Conservation (phyloP, 2,329 filamentous ascomycete genomes). For the Exophiala sp. region DNA sequence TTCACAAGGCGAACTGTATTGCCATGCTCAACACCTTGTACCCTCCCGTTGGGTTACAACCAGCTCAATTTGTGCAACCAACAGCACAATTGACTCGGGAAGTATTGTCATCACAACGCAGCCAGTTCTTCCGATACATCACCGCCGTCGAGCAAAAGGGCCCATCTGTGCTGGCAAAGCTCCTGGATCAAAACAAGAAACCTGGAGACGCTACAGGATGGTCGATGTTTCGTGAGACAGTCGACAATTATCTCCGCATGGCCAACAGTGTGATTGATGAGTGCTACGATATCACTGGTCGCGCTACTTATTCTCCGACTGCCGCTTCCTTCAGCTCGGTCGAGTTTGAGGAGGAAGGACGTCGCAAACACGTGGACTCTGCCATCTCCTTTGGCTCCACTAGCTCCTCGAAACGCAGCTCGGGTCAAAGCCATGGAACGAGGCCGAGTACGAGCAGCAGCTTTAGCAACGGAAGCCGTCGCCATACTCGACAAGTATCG, state of each 20-base stretch:
- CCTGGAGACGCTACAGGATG: conserved; percentile 55
- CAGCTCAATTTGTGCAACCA: conserved; percentile 42
- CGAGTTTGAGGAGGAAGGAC: conserved; percentile 32
- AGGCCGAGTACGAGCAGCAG: conserved; percentile 30
- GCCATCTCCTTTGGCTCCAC: conserved; percentile 57
- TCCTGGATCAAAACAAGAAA: conserved; percentile 53
- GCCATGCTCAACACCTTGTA: conserved; percentile 67
- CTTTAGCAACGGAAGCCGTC: conserved; percentile 27
- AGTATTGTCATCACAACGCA: conserved; percentile 56
- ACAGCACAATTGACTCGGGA: conserved; percentile 51
- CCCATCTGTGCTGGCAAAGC: conserved; percentile 48
- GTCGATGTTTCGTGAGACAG: conserved; percentile 45
- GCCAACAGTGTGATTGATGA: conserved; percentile 62
- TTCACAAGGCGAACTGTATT: conserved; percentile 63
- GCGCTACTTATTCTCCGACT: conserved; percentile 33
- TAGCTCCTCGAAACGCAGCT: conserved; percentile 38
- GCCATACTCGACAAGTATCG: conserved; percentile 23
- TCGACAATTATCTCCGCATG: conserved; percentile 57
- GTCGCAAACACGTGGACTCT: conserved; percentile 57
- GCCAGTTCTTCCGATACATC: conserved; percentile 62
- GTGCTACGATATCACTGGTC: conserved; percentile 50
- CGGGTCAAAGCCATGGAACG: conserved; percentile 31
- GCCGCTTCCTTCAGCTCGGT: conserved; percentile 27
- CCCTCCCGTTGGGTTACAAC: conserved; percentile 47
- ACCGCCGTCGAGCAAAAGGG: conserved; percentile 55